Percentiles rank a stretch among this genome's conserved stretches.
These are phyloP conservation scores for Coccomyxa sp. DNA, from an alignment of 139 green algal genomes.

Conservation along the genomic window DNA sequence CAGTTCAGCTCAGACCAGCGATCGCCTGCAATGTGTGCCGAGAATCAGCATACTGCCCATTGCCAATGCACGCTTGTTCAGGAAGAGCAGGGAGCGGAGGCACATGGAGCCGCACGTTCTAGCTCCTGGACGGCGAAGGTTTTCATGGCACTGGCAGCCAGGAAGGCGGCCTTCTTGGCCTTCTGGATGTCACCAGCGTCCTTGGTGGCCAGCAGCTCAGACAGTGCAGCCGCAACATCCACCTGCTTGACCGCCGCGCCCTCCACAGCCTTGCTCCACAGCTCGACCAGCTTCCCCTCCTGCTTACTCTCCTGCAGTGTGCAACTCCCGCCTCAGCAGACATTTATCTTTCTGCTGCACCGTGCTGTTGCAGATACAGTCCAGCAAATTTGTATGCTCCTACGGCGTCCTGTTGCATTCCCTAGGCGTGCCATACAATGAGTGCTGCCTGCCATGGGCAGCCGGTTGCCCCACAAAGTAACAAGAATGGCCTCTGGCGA, in stretches of 20 bases:
- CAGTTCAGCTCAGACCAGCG: neutral
- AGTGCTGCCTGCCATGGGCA: neutral
- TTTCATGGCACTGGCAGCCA: conserved; percentile 63
- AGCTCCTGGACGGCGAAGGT: conserved; percentile 69
- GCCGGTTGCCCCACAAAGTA: too few species aligned
- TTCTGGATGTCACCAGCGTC: conserved; percentile 77
- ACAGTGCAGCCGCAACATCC: conserved; percentile 53
- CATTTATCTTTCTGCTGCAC: neutral
- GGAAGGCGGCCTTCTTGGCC: conserved; percentile 83
- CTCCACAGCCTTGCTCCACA: conserved; percentile 37
- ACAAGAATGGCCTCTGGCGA: too few species aligned
- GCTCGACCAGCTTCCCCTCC: conserved; percentile 53
- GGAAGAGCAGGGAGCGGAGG: neutral
- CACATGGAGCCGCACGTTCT: conserved; percentile 28
- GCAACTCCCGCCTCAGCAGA: neutral
- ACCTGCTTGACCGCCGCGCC: conserved; percentile 29
- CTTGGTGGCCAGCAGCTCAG: conserved; percentile 71
- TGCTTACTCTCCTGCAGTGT: conserved; percentile 52
- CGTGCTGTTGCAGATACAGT: too few species aligned
- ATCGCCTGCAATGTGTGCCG: too few species aligned
- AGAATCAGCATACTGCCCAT: neutral
- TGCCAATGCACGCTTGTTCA: neutral
- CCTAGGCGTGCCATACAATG: neutral
- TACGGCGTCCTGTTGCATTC: too few species aligned
- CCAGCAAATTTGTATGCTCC: neutral